These are phyloP conservation scores for Neonothopanus nambi DNA, from an alignment of 1,284 basidiomycete species.

Conservation along the genomic window DNA sequence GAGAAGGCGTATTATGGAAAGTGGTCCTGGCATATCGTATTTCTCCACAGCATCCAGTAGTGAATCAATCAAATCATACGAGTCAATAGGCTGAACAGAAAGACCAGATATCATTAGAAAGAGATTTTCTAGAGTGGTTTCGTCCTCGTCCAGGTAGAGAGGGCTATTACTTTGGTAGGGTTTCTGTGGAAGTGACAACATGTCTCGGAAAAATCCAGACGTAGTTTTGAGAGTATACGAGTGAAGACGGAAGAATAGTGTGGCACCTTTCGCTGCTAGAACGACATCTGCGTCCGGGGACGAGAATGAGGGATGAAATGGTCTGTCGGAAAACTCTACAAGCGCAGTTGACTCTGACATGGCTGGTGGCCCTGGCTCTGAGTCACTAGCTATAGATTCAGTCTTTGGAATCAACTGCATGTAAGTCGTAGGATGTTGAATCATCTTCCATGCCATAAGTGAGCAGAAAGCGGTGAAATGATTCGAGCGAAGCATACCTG, in stretches of 20 bases:
- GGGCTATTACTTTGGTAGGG: constrained; percentile 26
- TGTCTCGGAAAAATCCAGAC: constrained; percentile 60
- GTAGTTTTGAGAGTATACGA: constrained; percentile 60
- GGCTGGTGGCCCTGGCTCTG: too few relatives aligned
- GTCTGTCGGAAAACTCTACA: background rate
- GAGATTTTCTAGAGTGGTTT: constrained; percentile 50
- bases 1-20: constrained; percentile 54
- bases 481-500: too few relatives aligned
- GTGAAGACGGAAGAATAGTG: constrained; percentile 55
- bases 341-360: constrained; percentile 1
- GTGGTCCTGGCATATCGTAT: constrained; percentile 66
- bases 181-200: constrained; percentile 57
- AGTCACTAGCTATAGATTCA: too few relatives aligned
- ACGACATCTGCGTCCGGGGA: constrained; percentile 49
- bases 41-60: constrained; percentile 64
- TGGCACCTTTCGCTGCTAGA: constrained; percentile 42
- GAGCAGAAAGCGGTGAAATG: too few relatives aligned
- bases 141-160: constrained; percentile 58
- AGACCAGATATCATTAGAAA: constrained; percentile 62
- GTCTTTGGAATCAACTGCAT: too few relatives aligned
- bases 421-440: too few relatives aligned
- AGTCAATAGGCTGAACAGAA: constrained; percentile 47
- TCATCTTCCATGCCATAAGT: too few relatives aligned
- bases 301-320: constrained; percentile 46
- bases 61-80: constrained; percentile 53